Base-by-base conservation (phyloP, 164 flowering plant genomes). In the Magnolia sinica region DNA sequence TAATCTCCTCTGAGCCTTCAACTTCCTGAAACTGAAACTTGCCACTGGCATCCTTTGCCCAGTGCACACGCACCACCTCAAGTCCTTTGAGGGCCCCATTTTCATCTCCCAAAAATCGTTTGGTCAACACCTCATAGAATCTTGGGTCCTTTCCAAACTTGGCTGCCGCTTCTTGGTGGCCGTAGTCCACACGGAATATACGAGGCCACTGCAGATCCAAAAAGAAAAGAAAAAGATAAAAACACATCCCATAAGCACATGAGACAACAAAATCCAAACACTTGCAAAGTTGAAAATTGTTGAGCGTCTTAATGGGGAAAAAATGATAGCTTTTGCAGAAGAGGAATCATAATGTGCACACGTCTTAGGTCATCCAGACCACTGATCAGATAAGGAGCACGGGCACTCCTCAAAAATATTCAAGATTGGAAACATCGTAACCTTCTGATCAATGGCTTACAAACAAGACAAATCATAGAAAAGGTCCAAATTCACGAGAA, bases 141-240 rank as follows among this genome's bases (percentile, higher is more conserved):
- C 99, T 87, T 16, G 99, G 99, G 76, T 96, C 98, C 84, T 91
- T 91, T 3, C 99, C 99, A 74, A 92, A 94, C 79, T 96, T 94
- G 71, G 90, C 63, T n/a, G 91, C 85, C 74, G 96, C 97, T 84
- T 96, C 99, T 79, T 94, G 92, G 86, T 96, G 99, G 50, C 99
- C 99, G 82, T 96, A 96, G 75, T 96, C 99, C 50, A 96, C 95
- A 7, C 98, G 95, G 95, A 94, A 96, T 64, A 96, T 68, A 11
- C 97, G 92, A 74, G 99, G 99, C 98, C 98, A 96, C 99, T 96
- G 87, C 80, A 67, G 19, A 75, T 64, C 58, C 52, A 59, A 59
- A 27, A 49, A 68, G 20, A 27, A 1, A 27, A 1, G 29, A 27
- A 27, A 22, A 22, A 0, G n/a, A 10, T 8, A 10, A 10, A 3